Conservation (phyloP, 345 rosid species). For the Bretschneidera sinensis region DNA sequence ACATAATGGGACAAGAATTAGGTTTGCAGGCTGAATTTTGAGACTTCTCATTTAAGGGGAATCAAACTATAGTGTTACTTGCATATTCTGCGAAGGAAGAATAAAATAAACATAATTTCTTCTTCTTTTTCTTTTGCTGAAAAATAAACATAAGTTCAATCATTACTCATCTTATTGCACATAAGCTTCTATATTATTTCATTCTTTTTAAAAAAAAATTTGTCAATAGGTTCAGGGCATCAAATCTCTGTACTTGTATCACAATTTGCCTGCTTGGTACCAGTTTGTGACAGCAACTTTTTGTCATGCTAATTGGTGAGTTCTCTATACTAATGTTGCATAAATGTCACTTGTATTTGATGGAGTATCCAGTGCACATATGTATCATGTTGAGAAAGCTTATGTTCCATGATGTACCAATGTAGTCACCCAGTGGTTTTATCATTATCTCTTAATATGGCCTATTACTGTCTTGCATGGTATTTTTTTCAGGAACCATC, state of each 20-base stretch:
- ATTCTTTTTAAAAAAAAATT: too few species aligned
- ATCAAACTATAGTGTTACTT: too few species aligned
- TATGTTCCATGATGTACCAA: not conserved
- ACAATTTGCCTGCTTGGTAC: constrained; percentile 76
- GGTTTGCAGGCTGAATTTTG: too few species aligned
- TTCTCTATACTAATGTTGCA: constrained; percentile 6
- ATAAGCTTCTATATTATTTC: not conserved
- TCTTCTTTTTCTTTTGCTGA: not conserved
- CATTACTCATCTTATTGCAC: too few species aligned
- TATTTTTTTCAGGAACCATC: constrained; percentile 69
- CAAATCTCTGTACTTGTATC: constrained; percentile 72
- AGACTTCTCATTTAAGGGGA: too few species aligned
- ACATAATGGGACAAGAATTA: too few species aligned
- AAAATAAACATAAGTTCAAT: not conserved
- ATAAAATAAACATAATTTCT: not conserved
- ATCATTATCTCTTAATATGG: not conserved
- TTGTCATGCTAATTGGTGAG: constrained; percentile 95
- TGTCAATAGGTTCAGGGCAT: constrained; percentile 43
- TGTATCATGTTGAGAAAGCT: not conserved
- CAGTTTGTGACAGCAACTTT: constrained; percentile 90
- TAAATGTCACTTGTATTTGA: not conserved
- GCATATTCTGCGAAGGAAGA: not conserved
- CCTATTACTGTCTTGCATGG: constrained; percentile 7
- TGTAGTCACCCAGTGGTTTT: too few species aligned
- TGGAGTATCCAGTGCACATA: not conserved